Evolutionary conservation across 306 rosid species (phyloP).

Genomic region (Malus sieversii): DNA sequence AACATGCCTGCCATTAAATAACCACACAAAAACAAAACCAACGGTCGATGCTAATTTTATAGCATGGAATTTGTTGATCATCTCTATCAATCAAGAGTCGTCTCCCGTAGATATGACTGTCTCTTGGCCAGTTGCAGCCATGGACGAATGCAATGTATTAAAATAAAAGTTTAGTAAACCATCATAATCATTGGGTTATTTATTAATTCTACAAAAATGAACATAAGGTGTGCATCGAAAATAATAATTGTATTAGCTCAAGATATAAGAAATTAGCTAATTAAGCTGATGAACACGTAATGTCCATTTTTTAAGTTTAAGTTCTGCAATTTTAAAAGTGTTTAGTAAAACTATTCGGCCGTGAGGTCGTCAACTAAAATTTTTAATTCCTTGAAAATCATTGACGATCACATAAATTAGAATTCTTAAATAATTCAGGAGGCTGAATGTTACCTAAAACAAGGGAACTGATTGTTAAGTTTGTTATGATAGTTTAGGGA

Average conservation of each 20-base stretch:
- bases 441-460: too few relatives aligned
- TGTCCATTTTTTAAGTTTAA: too few relatives aligned
- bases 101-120: not conserved
- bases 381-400: too few relatives aligned
- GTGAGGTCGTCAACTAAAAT: too few relatives aligned
- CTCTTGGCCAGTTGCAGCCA: not conserved
- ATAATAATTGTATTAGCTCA: not conserved
- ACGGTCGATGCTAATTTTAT: not conserved
- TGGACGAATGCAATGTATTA: not conserved
- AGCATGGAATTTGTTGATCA: not conserved
- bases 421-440: not conserved
- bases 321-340: too few relatives aligned
- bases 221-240: not conserved
- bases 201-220: not conserved
- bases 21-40: not conserved
- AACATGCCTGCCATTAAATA: not conserved
- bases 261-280: not conserved
- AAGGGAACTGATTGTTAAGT: not conserved
- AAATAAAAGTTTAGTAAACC: not conserved
- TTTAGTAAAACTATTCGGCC: not conserved
- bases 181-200: not conserved
- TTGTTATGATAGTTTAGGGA: not conserved
- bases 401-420: too few relatives aligned
- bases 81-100: not conserved
- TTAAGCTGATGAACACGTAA: too few relatives aligned